Evolutionary conservation across 2,329 filamentous ascomycete genomes (phyloP), one percentile per base, ranked within the genome.

Genomic region (Paramyrothecium sp.): DNA sequence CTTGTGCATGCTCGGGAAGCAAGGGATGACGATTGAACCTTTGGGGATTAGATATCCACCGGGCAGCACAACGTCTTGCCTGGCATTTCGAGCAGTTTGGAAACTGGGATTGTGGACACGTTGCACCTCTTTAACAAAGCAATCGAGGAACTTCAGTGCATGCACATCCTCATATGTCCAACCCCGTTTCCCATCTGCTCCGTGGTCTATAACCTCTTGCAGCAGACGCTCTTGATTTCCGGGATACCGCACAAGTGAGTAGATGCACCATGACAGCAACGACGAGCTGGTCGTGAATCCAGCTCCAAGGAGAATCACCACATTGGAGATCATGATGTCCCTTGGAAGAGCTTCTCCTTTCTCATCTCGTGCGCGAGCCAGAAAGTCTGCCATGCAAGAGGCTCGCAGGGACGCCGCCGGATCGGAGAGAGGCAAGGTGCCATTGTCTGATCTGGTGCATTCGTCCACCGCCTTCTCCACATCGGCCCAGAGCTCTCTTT

Each of bases 261-360:
- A 84, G 49, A 84, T 66, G 3, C 80, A 69, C 82, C 81, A 85
- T 3, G 80, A 82, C 3, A 84, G 73, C 3, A 84, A 74, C 1
- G 80, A 78, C 4, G 77, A 79, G 3, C 78, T 85, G 0, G 82
- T 85, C 2, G 79, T 83, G 70, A 85, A 85, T 26, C 82, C 82
- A 11, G 82, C 82, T 10, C 73, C 82, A 2, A 75, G 78, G 5
- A 75, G 73, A 3, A 84, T 78, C n/a, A 83, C 70, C 0, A 83
- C 67, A 2, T 17, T 56, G 13, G 20, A 54, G 53, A 54, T 38
- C 19, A 63, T 54, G 8, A 59, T 49, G 7, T 59, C 50, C 3
- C 72, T 67, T 0, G 81, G 79, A 1, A 84, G 68, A 58, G 80
- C 78, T 54, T 82, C 73, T 52, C 81, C 81, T 50, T 80, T 75